Evolutionary conservation across 1,284 basidiomycete species (phyloP).

Genomic region (Phenoliferia sp.): DNA sequence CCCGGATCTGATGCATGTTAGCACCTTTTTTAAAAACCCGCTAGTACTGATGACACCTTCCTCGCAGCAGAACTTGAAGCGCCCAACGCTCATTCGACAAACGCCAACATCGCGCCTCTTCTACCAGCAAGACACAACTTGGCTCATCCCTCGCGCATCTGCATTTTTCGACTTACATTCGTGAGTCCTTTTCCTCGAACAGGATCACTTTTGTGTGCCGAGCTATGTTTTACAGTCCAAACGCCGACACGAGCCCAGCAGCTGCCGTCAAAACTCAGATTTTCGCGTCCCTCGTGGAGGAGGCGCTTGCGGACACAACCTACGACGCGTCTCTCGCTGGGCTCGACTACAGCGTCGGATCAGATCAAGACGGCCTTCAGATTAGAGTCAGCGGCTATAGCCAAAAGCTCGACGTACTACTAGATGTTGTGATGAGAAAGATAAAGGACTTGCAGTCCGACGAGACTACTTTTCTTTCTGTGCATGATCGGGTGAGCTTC

Average conservation of each 20-base stretch:
- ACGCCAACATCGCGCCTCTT: conserved; percentile 69
- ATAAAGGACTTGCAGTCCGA: conserved; percentile 61
- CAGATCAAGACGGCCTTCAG: conserved; percentile 62
- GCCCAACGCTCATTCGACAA: conserved; percentile 69
- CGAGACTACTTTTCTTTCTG: conserved; percentile 62
- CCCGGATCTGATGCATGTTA: conserved; percentile 52
- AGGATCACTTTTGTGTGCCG: neutral
- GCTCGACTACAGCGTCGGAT: conserved; percentile 68
- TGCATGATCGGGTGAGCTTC: conserved; percentile 68
- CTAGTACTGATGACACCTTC: neutral
- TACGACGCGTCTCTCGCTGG: conserved; percentile 92
- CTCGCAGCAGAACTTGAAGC: conserved; percentile 35
- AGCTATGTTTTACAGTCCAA: conserved; percentile 31
- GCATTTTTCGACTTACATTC: conserved; percentile 18
- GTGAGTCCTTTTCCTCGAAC: conserved; percentile 1
- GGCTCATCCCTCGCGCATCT: conserved; percentile 66
- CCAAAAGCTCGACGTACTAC: conserved; percentile 80
- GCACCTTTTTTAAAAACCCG: conserved; percentile 2
- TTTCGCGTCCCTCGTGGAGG: conserved; percentile 79
- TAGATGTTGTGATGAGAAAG: conserved; percentile 67
- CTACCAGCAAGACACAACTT: conserved; percentile 91
- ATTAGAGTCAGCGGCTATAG: conserved; percentile 74
- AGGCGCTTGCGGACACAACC: conserved; percentile 80
- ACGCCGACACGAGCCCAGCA: conserved; percentile 39
- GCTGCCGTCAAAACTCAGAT: conserved; percentile 53